Base-by-base conservation (phyloP, 495 filamentous ascomycete species). In the Aspergillus avenaceus region DNA sequence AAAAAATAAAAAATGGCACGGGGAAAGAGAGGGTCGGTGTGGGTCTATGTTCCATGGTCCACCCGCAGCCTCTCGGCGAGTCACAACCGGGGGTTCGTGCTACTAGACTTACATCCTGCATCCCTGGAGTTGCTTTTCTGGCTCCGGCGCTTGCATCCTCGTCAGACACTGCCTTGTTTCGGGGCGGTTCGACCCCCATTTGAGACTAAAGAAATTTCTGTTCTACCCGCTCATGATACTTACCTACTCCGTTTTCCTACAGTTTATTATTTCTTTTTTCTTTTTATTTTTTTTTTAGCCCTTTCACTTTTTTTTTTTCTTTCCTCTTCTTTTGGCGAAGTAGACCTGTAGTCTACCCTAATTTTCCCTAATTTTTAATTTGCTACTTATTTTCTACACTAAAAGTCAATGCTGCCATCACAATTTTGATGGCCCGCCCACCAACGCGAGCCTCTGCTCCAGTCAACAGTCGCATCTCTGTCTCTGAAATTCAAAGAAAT, bases 1-100 rank as follows among this genome's bases (percentile, higher is more conserved):
- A 50, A 56, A 41, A 42, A 25, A 32, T 32, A 18, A 11, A 54
- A 41, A 48, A 60, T 59, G 52, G 56, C 60, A 63, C 60, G 60
- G 60, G 57, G 60, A 59, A 31, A 55, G 41, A 50, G 53, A 53
- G 56, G 56, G 45, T 41, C 27, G 13, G n/a, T 14, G 50, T 54
- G 50, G 58, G 51, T 54, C 54, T 24, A 31, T 47, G 49, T 49
- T 55, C 53, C 54, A 55, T 63, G 54, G 57, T 46, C 60, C 60
- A 58, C 54, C 50, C 55, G 60, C 54, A 60, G 60, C 54, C 52
- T 52, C 45, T 63, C 54, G 60, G 60, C 60, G 60, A 63, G 60
- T 63, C 60, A 63, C 60, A 58, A 44, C 60, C 54, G 57, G 60
- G 60, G 60, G 60, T 63, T 60, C 60, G 60, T 63, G 60, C 60